Conservation (phyloP, 352 stramenopile genomes). For the Globisporangium recalcitrans region DNA sequence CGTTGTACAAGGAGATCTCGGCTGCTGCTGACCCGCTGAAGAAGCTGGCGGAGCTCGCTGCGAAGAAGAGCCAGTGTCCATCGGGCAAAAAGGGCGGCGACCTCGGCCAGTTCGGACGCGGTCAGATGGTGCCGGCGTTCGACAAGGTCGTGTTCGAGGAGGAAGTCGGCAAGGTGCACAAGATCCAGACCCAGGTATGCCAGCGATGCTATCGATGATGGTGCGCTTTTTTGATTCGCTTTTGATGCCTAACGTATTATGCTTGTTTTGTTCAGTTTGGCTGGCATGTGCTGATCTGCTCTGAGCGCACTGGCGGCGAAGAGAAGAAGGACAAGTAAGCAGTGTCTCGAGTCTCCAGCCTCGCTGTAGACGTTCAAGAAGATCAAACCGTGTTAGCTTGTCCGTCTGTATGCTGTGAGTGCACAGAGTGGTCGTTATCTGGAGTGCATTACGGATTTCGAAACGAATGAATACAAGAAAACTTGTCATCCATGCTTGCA, state of each 20-base stretch:
- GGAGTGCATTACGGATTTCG: neutral
- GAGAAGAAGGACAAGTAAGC: conserved; percentile 27
- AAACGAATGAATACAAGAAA: neutral
- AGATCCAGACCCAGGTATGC: conserved; percentile 68
- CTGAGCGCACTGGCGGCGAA: conserved; percentile 40
- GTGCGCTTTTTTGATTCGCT: neutral
- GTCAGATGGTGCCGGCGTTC: conserved; percentile 75
- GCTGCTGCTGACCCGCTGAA: conserved; percentile 43
- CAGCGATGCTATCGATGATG: conserved; percentile 20
- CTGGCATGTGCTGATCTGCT: conserved; percentile 73
- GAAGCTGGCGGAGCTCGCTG: conserved; percentile 53
- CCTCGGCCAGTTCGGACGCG: conserved; percentile 59
- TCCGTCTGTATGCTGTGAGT: neutral
- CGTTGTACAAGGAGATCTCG: conserved; percentile 50
- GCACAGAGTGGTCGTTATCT: neutral
- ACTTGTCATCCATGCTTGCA: neutral
- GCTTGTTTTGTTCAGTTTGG: conserved; percentile 38
- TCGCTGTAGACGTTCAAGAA: neutral
- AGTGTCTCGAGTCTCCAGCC: neutral
- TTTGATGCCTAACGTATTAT: neutral
- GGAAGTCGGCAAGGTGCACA: conserved; percentile 56
- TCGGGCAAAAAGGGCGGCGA: conserved; percentile 60
- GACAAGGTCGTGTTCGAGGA: conserved; percentile 77
- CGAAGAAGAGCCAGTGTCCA: conserved; percentile 67
- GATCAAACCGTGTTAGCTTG: neutral